These are phyloP conservation scores for Rostrohypoxylon terebratum DNA, from an alignment of 495 filamentous ascomycete genomes.

Conservation along the genomic window DNA sequence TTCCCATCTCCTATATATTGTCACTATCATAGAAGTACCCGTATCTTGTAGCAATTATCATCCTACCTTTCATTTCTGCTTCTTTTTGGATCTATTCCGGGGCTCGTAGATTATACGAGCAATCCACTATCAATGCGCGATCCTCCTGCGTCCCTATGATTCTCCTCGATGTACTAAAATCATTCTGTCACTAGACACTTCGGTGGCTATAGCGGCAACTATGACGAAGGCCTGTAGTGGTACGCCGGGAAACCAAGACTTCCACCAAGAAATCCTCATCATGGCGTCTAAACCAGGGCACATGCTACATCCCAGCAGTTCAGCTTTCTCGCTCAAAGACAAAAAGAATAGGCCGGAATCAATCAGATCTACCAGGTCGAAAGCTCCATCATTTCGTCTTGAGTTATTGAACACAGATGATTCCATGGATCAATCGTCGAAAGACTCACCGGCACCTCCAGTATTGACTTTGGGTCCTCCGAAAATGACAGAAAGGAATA, in stretches of 20 bases:
- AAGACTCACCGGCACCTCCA: slow-evolving; percentile 43
- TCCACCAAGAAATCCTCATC: not conserved
- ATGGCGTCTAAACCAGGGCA: slow-evolving; percentile 21
- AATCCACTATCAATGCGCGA: not conserved
- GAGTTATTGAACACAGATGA: slow-evolving; percentile 36
- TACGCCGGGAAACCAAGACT: not conserved
- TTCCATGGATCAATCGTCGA: slow-evolving; percentile 19
- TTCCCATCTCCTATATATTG: slow-evolving; percentile 28
- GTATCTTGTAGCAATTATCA: slow-evolving; percentile 17
- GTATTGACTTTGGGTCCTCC: slow-evolving; percentile 29
- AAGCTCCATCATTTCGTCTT: slow-evolving; percentile 35
- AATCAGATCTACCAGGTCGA: slow-evolving; percentile 28
- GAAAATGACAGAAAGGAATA: slow-evolving; percentile 8
- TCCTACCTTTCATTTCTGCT: slow-evolving; percentile 19
- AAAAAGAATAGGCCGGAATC: slow-evolving; percentile 34
- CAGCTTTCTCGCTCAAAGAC: slow-evolving; percentile 40
- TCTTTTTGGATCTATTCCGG: not conserved
- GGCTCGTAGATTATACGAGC: not conserved
- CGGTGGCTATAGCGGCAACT: not conserved
- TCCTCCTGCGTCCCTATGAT: not conserved
- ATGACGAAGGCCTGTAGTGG: not conserved
- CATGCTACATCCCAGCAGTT: slow-evolving; percentile 34
- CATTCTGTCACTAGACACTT: not conserved
- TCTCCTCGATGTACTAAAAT: not conserved
- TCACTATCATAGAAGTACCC: slow-evolving; percentile 17